Evolutionary conservation across 768 basidiomycete genomes (phyloP), one percentile per base, ranked within the genome.

Genomic region (Naganishia randhawae): DNA sequence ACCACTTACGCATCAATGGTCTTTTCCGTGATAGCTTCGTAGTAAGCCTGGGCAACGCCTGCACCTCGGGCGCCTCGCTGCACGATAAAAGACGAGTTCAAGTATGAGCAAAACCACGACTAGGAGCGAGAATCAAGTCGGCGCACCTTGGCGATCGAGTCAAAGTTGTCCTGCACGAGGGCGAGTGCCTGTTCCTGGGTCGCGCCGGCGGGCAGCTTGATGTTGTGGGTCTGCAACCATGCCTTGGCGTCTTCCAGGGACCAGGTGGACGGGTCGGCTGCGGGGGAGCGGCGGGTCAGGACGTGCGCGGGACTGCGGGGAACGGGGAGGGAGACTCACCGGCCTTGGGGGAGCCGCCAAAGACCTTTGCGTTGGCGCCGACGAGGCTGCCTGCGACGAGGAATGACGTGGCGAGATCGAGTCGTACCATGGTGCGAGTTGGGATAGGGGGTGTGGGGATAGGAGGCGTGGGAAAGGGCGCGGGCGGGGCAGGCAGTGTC

Each of bases 141-240:
- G n/a, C 54, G 3, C 33, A 41, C 37, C 19, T 61, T 72, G 48
- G 75, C 77, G 57, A 80, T 79, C 27, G 71, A 69, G 69, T 81
- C 79, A 55, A 78, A 78, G 66, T 80, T 74, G 29, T 78, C 72
- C 64, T 75, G 74, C 32, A 81, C 79, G 65, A 85, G 83, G 39
- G 81, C 81, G 42, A 77, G 73, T 19, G 82, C 74, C 71, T 84
- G 81, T 29, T 82, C 78, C 37, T 81, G 77, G 81, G 74, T 77
- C 10, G 76, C 71, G 31, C 71, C 72, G 57, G 75, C 68, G 19
- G 86, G 86, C 22, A 86, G 77, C 3, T 83, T 80, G 74, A 90
- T 83, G 67, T 84, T 83, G 80, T 89, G 87, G 0, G 85, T 83
- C 50, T 85, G 82, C 65, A 92, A 86, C 88, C 89, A 91, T 35